Evolutionary conservation across 1,284 basidiomycete genomes (phyloP), one percentile per base, ranked within the genome.

Genomic region (Rhodotorula sp.): DNA sequence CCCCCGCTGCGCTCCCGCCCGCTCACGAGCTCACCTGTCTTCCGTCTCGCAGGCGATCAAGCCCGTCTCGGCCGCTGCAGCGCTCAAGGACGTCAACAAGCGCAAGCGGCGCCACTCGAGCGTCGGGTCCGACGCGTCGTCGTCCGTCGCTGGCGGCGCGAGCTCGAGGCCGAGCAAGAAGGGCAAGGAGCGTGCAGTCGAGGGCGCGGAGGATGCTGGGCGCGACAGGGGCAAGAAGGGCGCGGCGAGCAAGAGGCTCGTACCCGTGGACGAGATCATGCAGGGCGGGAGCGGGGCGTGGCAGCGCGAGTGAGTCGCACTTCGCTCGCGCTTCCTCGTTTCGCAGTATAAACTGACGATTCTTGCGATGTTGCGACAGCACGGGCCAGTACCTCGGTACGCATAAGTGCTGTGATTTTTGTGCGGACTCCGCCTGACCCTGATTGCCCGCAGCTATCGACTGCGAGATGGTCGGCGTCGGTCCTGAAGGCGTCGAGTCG

Each of bases 401-500:
- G 72, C 48, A 2, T 14, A 4, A 13, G 13, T 0, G 4, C 0
- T 9, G 14, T n/a, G 3, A 1, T 0, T n/a, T 52, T 17, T 7
- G 0, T 1, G 4, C n/a, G 25, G 10, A 4, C 19, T 13, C 14
- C 23, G 7, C 46, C 58, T 56, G 25, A 49, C 34, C 7, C 44
- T 21, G 3, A 3, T 4, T 23, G 1, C 25, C 3, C n/a, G 27
- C 63, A 74, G 89, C 92, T 0, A 84, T 98, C 56, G 95, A 98
- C 81, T 97, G 95, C 78, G 95, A 99, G 82, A 98, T 99, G 95
- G 96, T 99, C 7, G 95, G 95, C 2, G 88, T 98, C 10, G 94
- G 95, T 0, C 86, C 88, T 14, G 85, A 90, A 46, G 94, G 93
- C 16, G 74, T 86, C 3, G 87, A 97, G 80, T 93, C 91, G 0